Percentiles rank a stretch among this genome's conserved stretches.
Conservation (phyloP, 331 rosid genomes). For the Telfairia occidentalis region DNA sequence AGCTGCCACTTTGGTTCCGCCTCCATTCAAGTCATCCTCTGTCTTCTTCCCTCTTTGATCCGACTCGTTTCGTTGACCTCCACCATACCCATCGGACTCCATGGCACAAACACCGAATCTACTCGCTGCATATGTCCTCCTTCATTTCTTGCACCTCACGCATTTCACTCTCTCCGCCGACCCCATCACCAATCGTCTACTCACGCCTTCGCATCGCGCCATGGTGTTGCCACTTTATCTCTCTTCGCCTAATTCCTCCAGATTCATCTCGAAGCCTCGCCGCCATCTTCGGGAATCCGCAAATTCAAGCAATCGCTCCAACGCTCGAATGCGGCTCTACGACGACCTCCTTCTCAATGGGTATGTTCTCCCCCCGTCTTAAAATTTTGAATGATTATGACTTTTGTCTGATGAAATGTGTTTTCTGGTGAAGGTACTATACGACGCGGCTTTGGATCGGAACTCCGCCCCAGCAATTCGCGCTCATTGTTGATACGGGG, state of each 20-base stretch:
- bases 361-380: constrained; percentile 19
- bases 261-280: constrained; percentile 21
- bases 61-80: background rate
- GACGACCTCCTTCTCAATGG: constrained; percentile 90
- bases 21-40: background rate
- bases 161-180: constrained; percentile 22
- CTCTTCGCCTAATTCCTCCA: constrained; percentile 34
- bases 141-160: constrained; percentile 16
- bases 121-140: constrained; percentile 9
- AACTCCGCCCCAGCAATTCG: constrained; percentile 80
- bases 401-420: background rate
- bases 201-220: constrained; percentile 30
- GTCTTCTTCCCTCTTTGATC: background rate
- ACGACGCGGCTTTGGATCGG: constrained; percentile 92
- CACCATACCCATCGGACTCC: background rate
- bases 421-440: constrained; percentile 35
- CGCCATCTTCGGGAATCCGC: constrained; percentile 57
- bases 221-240: constrained; percentile 66
- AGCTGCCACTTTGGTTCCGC: constrained; percentile 1
- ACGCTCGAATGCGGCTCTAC: constrained; percentile 80
- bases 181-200: constrained; percentile 21
- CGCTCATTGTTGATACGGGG: constrained; percentile 53
- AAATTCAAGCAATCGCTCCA: constrained; percentile 63
- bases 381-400: background rate
- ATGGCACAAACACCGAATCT: constrained; percentile 26